Percentiles rank a stretch among this genome's conserved stretches.
These are phyloP conservation scores for Cinchona pubescens DNA, from an alignment of 257 asterid genomes.

Conservation along the genomic window DNA sequence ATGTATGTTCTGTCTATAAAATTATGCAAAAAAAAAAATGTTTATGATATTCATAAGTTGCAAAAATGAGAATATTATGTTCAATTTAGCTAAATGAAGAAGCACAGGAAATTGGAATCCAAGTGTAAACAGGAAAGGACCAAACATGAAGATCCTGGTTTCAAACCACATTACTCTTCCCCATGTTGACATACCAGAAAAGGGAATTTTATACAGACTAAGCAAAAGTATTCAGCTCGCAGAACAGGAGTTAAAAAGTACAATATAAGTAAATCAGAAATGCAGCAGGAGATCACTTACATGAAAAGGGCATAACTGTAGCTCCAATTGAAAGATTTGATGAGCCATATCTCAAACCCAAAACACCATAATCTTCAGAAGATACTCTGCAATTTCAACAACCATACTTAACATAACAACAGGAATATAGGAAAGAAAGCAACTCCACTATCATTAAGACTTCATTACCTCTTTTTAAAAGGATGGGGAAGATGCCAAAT, in stretches of 20 bases:
- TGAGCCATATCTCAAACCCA: constrained; percentile 96
- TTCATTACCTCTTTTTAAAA: constrained; percentile 62
- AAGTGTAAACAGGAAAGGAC: not conserved
- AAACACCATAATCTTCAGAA: constrained; percentile 66
- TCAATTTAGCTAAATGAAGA: not conserved
- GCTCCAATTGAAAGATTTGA: constrained; percentile 83
- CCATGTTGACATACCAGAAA: not conserved
- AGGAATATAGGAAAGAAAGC: constrained; percentile 15
- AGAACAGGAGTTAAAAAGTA: not conserved
- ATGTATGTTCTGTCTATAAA: not conserved
- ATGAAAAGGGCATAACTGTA: constrained; percentile 58
- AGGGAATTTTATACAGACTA: not conserved
- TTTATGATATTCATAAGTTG: not conserved
- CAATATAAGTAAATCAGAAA: constrained; percentile 2
- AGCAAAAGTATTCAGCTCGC: not conserved
- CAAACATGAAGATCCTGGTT: no score
- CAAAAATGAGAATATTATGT: not conserved
- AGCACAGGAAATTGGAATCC: not conserved
- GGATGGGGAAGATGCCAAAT: constrained; percentile 76
- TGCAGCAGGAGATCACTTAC: constrained; percentile 37
- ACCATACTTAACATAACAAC: constrained; percentile 22
- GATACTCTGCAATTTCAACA: constrained; percentile 50
- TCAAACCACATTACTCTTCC: no score
- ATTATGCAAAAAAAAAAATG: not conserved
- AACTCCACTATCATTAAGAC: not conserved